Percentiles rank a stretch among this genome's conserved stretches.
Evolutionary conservation across 1,284 basidiomycete species (phyloP).

Genomic region (Coniophora puteana): DNA sequence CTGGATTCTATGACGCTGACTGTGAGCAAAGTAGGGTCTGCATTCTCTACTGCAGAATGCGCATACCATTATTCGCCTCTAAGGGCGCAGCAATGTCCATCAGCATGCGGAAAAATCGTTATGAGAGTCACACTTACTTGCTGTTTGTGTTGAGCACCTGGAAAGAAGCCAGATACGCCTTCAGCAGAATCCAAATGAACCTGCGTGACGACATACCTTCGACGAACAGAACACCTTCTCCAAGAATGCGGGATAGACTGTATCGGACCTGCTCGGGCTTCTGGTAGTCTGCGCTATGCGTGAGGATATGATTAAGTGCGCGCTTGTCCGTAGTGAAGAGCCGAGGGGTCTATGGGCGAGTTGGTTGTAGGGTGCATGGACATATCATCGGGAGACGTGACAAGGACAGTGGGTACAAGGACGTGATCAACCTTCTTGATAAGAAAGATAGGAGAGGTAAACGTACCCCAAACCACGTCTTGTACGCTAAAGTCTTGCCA

Average conservation of each 20-base stretch:
- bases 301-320: conserved; percentile 35
- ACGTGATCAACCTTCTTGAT: too few relatives aligned
- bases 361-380: too few relatives aligned
- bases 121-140: conserved; percentile 13
- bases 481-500: conserved; percentile 47
- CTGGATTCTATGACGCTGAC: conserved; percentile 46
- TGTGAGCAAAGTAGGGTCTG: not conserved
- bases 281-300: conserved; percentile 29
- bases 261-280: conserved; percentile 24
- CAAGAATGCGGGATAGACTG: conserved; percentile 21
- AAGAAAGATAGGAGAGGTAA: conserved; percentile 8
- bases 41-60: not conserved
- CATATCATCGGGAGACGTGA: too few relatives aligned
- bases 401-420: too few relatives aligned
- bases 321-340: conserved; percentile 31
- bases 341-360: conserved; percentile 20
- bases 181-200: too few relatives aligned
- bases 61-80: conserved; percentile 25
- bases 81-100: not conserved
- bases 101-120: not conserved
- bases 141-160: conserved; percentile 18
- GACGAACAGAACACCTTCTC: conserved; percentile 20
- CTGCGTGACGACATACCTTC: too few relatives aligned
- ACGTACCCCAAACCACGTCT: conserved; percentile 43
- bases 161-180: not conserved